These are phyloP conservation scores for Pleochaeta shiraiana DNA, from an alignment of 2,329 filamentous ascomycete genomes.

Conservation along the genomic window DNA sequence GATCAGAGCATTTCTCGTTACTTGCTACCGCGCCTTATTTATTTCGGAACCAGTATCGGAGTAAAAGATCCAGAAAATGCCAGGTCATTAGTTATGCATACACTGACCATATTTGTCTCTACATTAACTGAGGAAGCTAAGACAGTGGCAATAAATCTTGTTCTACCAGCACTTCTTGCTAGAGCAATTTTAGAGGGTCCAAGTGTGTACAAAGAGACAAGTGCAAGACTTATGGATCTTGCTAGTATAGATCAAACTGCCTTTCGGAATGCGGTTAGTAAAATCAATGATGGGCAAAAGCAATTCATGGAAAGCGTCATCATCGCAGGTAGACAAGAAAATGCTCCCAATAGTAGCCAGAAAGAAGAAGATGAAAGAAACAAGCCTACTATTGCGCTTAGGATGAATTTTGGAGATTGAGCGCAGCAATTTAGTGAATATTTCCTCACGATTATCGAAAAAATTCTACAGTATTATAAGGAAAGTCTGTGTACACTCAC, in stretches of 20 bases:
- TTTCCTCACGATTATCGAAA: no score
- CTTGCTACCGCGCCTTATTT: slow-evolving; percentile 51
- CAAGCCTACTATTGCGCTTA: slow-evolving; percentile 72
- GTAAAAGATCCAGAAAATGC: slow-evolving; percentile 64
- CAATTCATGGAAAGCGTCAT: slow-evolving; percentile 65
- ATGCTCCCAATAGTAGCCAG: slow-evolving; percentile 15
- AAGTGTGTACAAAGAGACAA: slow-evolving; percentile 45
- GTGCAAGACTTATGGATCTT: slow-evolving; percentile 55
- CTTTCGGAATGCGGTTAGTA: slow-evolving; percentile 54
- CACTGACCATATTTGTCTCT: slow-evolving; percentile 49
- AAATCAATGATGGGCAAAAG: slow-evolving; percentile 48
- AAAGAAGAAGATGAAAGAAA: slow-evolving; percentile 25
- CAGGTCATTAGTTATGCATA: slow-evolving; percentile 46
- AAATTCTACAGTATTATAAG: no score
- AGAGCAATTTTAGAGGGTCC: slow-evolving; percentile 44
- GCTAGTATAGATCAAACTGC: slow-evolving; percentile 49
- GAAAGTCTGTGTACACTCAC: no score
- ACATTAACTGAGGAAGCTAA: slow-evolving; percentile 25
- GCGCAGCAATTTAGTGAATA: neutral
- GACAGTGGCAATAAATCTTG: slow-evolving; percentile 44
- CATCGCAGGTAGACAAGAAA: slow-evolving; percentile 32
- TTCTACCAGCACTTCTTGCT: slow-evolving; percentile 56
- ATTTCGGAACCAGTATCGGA: slow-evolving; percentile 47
- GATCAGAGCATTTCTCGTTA: slow-evolving; percentile 55
- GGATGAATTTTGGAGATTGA: slow-evolving; percentile 61